These are phyloP conservation scores for Eucalyptus tenuipes DNA, from an alignment of 345 rosid species.

Conservation along the genomic window DNA sequence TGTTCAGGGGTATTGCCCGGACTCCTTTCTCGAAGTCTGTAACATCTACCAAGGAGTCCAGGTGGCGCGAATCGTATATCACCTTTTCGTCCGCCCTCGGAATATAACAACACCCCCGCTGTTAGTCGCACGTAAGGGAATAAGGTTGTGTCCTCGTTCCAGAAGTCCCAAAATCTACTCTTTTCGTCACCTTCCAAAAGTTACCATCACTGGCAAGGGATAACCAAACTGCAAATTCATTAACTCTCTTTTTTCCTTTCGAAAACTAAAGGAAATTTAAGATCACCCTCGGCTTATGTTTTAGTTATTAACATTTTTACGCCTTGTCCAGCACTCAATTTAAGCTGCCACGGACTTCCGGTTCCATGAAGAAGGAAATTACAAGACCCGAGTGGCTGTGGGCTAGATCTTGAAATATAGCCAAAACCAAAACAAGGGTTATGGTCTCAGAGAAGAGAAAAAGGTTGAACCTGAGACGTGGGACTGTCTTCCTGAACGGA, in stretches of 20 bases:
- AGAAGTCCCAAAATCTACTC: not conserved
- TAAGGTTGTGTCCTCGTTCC: not conserved
- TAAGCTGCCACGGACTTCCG: not conserved
- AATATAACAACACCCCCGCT: not conserved
- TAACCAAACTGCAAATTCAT: not conserved
- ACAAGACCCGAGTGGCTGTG: not conserved
- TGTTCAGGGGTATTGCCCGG: not conserved
- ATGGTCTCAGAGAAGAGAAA: not conserved
- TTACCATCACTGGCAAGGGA: not conserved
- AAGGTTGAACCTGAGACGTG: conserved; percentile 33
- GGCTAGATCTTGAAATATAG: not conserved
- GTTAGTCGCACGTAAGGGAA: not conserved
- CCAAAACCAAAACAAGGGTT: not conserved
- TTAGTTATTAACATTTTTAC: not conserved
- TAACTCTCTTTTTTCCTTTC: not conserved
- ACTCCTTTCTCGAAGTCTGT: not conserved
- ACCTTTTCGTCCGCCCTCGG: not conserved
- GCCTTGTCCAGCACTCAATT: not conserved
- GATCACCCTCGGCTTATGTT: not conserved
- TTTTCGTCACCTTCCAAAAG: not conserved
- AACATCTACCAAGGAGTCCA: not conserved
- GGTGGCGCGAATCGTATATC: not conserved
- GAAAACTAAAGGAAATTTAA: not conserved
- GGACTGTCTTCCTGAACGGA: conserved; percentile 22
- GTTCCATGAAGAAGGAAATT: not conserved